A percentile compares a stretch with the other conserved stretches of the same genome.
These are phyloP conservation scores for Raffaelea deltoideospora DNA, from an alignment of 2,329 filamentous ascomycete species.

Conservation along the genomic window DNA sequence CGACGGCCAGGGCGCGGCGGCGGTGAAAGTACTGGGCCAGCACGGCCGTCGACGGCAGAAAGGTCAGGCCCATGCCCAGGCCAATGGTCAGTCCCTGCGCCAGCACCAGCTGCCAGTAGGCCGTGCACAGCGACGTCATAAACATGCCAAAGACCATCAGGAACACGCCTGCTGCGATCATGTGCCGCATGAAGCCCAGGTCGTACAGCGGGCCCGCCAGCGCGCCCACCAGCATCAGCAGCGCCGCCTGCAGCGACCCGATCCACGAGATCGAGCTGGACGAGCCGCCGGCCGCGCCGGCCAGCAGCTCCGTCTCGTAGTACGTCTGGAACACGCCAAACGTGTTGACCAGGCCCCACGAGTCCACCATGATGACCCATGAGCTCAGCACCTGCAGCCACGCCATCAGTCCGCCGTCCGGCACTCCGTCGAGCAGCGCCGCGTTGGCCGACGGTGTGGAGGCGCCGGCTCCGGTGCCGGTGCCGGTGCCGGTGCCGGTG, in stretches of 20 bases:
- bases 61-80: conserved; percentile 19
- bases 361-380: conserved; percentile 19
- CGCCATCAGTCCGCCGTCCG: conserved; percentile 21
- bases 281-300: conserved; percentile 8
- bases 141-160: conserved; percentile 25
- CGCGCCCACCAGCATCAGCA: conserved; percentile 24
- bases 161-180: conserved; percentile 19
- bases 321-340: conserved; percentile 31
- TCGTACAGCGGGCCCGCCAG: conserved; percentile 27
- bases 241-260: conserved; percentile 24
- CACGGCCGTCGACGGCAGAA: conserved; percentile 20
- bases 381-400: conserved; percentile 26
- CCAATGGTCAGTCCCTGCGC: conserved; percentile 24
- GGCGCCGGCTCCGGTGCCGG: too few relatives aligned
- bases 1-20: conserved; percentile 17
- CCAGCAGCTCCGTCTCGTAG: conserved; percentile 23
- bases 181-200: conserved; percentile 22
- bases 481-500: too few relatives aligned
- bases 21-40: conserved; percentile 24
- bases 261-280: conserved; percentile 24
- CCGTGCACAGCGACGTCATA: conserved; percentile 26
- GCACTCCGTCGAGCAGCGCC: too few relatives aligned
- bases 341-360: conserved; percentile 26
- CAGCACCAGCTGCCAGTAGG: conserved; percentile 27
- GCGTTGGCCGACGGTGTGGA: too few relatives aligned